Base-by-base conservation (phyloP, 768 basidiomycete genomes). In the Boletales sp. region DNA sequence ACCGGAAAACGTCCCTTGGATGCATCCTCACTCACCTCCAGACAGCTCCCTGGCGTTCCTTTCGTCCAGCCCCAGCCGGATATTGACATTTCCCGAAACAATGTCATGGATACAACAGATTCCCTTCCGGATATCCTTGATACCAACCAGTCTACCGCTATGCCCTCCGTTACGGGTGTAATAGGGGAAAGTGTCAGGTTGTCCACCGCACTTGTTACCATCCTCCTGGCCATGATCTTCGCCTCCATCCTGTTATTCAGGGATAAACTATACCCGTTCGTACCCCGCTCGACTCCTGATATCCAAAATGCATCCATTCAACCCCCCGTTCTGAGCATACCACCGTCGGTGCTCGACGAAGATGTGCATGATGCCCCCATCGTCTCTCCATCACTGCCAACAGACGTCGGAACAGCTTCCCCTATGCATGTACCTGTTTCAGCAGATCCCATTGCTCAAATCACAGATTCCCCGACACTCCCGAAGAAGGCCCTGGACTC, bases 1-100 rank as follows among this genome's bases (percentile, higher is more conserved):
- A 78, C 81, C 11, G 87, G 87, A 19, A 75, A 86, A 41, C 72
- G 80, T 8, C 67, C 63, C 17, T 66, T 87, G 17, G 81, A 82
- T 54, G 71, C 74, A 2, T 68, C 68, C 5, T 64, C 60, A 13
- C 75, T 76, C 12, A 79, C 74, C 57, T 80, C 76, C 6, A 73
- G 82, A 54, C 73, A 87, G 18, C 70, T 87, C 3, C 84, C 87
- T 48, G 82, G 80, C 3, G 79, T 79, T 1, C 77, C 77, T 7
- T 65, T 67, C 3, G 71, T 59, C 3, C 63, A 73, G 8, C 53
- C 53, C 9, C 64, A 68, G 15, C 69, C 69, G 33, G 57, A 62
- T 33, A 45, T 56, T 21, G 52, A 57, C 41, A 44, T 50, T 10
- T 49, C 44, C 41, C 37, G 42, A 35, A 49, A 46, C 14, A 54